Percentiles rank a stretch among this genome's conserved stretches.
phyloP scores from a whole-genome alignment of 106 monocot species.

The Posidonia australis region DNA sequence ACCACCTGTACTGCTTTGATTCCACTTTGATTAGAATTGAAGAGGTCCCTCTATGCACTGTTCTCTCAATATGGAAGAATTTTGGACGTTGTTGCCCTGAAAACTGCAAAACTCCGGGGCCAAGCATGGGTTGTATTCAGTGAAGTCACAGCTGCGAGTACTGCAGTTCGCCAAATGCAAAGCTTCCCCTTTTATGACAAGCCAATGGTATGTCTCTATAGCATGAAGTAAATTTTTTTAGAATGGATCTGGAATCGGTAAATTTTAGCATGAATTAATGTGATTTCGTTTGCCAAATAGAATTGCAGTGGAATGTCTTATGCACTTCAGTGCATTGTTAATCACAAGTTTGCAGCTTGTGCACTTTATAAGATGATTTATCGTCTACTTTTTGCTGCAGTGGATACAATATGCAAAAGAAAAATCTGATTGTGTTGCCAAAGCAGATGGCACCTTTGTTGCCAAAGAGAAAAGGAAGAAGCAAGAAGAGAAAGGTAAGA shows the following conservation, averaged over 20 bases:
- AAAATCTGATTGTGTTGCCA: constrained; percentile 94
- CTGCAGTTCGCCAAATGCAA: constrained; percentile 89
- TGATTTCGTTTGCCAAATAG: too few species aligned
- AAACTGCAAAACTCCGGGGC: constrained; percentile 70
- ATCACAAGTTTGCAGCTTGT: neutral
- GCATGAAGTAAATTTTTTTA: neutral
- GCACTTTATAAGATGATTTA: neutral
- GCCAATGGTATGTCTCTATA: constrained; percentile 49
- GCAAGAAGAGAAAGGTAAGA: constrained; percentile 92
- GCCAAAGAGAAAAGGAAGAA: constrained; percentile 88
- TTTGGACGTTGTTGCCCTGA: constrained; percentile 80
- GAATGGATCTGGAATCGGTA: neutral
- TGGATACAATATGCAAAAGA: constrained; percentile 91
- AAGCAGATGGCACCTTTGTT: constrained; percentile 72
- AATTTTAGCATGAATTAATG: neutral
- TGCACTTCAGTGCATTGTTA: too few species aligned
- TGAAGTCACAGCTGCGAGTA: constrained; percentile 87
- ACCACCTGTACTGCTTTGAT: neutral
- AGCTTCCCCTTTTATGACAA: constrained; percentile 94
- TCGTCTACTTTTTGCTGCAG: constrained; percentile 22
- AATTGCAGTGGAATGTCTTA: too few species aligned
- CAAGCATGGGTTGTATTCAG: constrained; percentile 94
- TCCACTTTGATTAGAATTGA: constrained; percentile 42
- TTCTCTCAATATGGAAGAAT: constrained; percentile 95
- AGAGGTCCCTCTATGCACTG: constrained; percentile 83